Conservation (phyloP, 768 basidiomycete species). For the Gymnopilus dilepis region DNA sequence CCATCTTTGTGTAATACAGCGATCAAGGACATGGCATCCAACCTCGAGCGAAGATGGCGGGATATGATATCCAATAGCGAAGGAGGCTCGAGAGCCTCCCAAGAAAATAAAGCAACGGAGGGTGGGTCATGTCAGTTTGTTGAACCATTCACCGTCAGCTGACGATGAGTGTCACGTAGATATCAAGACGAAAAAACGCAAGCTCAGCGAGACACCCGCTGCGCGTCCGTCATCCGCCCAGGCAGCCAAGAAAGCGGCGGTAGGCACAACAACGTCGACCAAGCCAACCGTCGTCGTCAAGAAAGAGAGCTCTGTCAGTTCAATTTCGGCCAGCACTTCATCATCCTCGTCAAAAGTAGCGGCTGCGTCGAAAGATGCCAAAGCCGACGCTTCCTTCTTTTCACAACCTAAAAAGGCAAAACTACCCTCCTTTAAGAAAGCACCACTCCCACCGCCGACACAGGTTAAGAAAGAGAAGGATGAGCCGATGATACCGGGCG, state of each 20-base stretch:
- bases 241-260: constrained; percentile 69
- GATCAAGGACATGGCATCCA: constrained; percentile 92
- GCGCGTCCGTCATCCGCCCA: constrained; percentile 47
- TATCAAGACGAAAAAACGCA: constrained; percentile 74
- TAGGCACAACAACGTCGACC: constrained; percentile 48
- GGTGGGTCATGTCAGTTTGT: constrained; percentile 73
- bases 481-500: constrained; percentile 77
- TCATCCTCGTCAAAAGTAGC: neutral
- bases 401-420: constrained; percentile 87
- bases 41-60: constrained; percentile 86
- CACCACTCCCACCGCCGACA: constrained; percentile 37
- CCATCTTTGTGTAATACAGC: constrained; percentile 54
- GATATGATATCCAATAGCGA: constrained; percentile 54
- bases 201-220: constrained; percentile 53
- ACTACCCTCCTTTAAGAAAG: constrained; percentile 87
- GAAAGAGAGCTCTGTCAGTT: constrained; percentile 51
- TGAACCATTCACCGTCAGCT: constrained; percentile 19
- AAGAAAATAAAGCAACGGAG: constrained; percentile 57
- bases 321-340: neutral
- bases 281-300: constrained; percentile 52
- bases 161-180: constrained; percentile 42
- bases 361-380: constrained; percentile 65
- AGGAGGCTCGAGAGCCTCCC: constrained; percentile 41
- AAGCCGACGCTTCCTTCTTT: constrained; percentile 88
- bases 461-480: constrained; percentile 55